Evolutionary conservation across 257 asterid genomes (phyloP), one percentile per base, ranked within the genome.

Genomic region (Solanum ossicruentum): DNA sequence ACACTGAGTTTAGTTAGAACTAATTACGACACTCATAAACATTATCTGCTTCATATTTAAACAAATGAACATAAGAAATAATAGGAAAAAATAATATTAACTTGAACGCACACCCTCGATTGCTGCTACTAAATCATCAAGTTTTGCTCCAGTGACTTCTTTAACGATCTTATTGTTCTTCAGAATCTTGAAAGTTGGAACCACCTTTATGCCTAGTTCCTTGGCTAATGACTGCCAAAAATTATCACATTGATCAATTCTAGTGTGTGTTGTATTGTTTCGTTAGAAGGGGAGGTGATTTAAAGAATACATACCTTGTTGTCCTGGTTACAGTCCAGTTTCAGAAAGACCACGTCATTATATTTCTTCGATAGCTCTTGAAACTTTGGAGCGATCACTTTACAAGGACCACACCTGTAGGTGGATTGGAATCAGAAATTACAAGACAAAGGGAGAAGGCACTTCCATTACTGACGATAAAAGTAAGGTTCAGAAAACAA

Each of bases 341-440:
- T 97, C 73, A 97, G 91, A 91, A 97, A 97, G 86, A 95, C 83
- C 57, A 92, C 97, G 55, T 95, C 98, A 0, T 86, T 82, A 83
- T 97, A 92, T 75, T 92, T 92, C 86, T 86, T 84, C 0, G 99
- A 93, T 86, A 97, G 85, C 45, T 89, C 78, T 87, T 92, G 84
- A 86, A 5, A 95, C 87, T 89, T 97, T 13, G 99, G 99, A 66
- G 98, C 99, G 0, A 95, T 92, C 63, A 93, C 73, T 90, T 95
- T 97, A 83, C 99, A 96, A 15, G 99, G 99, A 49, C 99, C 99
- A 63, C 99, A 95, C 99, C 99, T 96, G 91, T 84, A 88, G 70
- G 82, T 87, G 32, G 84, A 20, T 63, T 63, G n/a, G 83, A 82
- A 71, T 17, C 23, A 58, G 67, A 23, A 83, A 23, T 47, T 36